Conservation (phyloP, 352 stramenopile species). For the Pythium coloratum region DNA sequence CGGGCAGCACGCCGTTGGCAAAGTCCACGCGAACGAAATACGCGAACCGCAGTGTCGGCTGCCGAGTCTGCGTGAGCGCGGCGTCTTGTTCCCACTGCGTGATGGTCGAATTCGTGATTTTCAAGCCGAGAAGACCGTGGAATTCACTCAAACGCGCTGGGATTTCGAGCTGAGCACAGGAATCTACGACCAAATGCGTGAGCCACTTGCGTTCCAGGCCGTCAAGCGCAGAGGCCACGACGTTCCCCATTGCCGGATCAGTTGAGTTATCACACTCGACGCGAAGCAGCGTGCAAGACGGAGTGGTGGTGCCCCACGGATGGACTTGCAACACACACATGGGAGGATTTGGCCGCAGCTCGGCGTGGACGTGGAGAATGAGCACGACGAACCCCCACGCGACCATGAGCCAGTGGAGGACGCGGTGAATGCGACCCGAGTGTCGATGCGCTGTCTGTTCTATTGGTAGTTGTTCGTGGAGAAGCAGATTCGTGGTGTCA, state of each 20-base stretch:
- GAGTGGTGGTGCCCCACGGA: constrained; percentile 23
- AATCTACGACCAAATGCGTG: constrained; percentile 32
- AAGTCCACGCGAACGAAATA: constrained; percentile 23
- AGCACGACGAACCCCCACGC: constrained; percentile 27
- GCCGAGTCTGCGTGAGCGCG: constrained; percentile 25
- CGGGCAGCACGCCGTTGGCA: constrained; percentile 10
- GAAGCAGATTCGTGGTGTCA: not conserved
- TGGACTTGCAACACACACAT: constrained; percentile 30
- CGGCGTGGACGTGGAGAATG: constrained; percentile 28
- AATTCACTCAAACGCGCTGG: constrained; percentile 28
- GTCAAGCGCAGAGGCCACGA: constrained; percentile 4
- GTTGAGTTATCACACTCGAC: constrained; percentile 29
- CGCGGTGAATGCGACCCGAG: not conserved
- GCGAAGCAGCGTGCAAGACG: constrained; percentile 30
- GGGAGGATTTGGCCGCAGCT: constrained; percentile 4
- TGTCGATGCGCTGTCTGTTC: not conserved
- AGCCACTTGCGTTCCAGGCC: constrained; percentile 29
- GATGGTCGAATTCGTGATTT: constrained; percentile 51
- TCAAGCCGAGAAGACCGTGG: constrained; percentile 32
- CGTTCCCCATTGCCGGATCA: not conserved
- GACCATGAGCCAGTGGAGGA: constrained; percentile 2
- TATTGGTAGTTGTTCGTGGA: not conserved
- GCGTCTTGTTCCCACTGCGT: constrained; percentile 27
- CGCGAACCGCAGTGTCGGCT: constrained; percentile 26
- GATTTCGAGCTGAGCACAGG: constrained; percentile 37